Evolutionary conservation across 1,139 yeast genomes (phyloP).

Genomic region (Geotrichum cucujoidarum): DNA sequence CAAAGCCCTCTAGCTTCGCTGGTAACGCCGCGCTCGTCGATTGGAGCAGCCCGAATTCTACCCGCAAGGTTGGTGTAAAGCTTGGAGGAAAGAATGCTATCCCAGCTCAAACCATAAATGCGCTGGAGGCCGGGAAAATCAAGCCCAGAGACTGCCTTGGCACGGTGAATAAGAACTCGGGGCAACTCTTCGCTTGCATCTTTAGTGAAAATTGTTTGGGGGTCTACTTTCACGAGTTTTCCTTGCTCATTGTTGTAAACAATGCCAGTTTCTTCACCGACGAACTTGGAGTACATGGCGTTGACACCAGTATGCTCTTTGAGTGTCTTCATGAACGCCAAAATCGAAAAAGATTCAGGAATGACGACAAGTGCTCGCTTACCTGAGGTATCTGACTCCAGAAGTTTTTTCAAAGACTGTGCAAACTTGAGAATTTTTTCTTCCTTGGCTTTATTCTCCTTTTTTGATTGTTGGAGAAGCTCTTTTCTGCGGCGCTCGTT

Average conservation of each 20-base stretch:
- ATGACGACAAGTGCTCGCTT: conserved; percentile 15
- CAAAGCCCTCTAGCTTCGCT: conserved; percentile 1
- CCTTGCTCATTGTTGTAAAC: conserved; percentile 2
- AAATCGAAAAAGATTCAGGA: conserved; percentile 17
- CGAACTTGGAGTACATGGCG: conserved; percentile 8
- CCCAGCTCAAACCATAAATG: conserved; percentile 22
- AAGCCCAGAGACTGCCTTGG: conserved; percentile 16
- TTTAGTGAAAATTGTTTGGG: conserved; percentile 8
- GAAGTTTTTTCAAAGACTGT: conserved; percentile 7
- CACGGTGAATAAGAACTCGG: conserved; percentile 13
- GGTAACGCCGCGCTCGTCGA: background rate
- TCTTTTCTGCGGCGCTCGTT: conserved; percentile 10
- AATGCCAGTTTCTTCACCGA: conserved; percentile 3
- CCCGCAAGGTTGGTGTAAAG: conserved; percentile 16
- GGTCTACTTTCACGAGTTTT: background rate
- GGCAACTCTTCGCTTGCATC: conserved; percentile 4
- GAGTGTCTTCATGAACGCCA: conserved; percentile 5
- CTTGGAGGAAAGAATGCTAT: conserved; percentile 16
- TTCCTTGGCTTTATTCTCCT: background rate
- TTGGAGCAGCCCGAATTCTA: conserved; percentile 15
- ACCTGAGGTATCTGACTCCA: conserved; percentile 4
- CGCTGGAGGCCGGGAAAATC: conserved; percentile 21
- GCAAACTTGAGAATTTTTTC: conserved; percentile 7
- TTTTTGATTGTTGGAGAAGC: too few relatives aligned
- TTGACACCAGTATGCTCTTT: conserved; percentile 3